Conservation (phyloP, 352 stramenopile species). For the Ophiocytium majus region DNA sequence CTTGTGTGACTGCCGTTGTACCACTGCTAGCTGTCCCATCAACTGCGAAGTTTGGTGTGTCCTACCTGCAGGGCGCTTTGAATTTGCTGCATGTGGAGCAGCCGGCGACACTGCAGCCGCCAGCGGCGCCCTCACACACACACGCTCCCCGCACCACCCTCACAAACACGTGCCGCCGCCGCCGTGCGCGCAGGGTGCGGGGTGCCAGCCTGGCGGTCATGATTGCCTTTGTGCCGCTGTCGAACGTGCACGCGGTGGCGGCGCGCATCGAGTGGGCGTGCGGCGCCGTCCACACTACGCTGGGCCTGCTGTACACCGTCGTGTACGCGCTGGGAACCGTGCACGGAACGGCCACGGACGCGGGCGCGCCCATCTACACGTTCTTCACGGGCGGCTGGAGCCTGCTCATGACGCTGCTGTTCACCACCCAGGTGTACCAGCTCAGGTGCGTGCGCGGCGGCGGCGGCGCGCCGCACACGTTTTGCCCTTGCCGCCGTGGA, state of each 20-base stretch:
- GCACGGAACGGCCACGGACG: slow-evolving; percentile 1
- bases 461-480: too few relatives aligned
- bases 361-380: slow-evolving; percentile 27
- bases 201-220: background rate
- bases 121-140: background rate
- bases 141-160: background rate
- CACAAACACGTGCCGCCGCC: background rate
- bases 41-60: too few relatives aligned
- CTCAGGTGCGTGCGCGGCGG: slow-evolving; percentile 43
- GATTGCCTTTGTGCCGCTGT: background rate
- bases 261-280: background rate
- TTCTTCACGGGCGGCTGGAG: slow-evolving; percentile 55
- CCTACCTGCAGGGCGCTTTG: background rate
- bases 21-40: too few relatives aligned
- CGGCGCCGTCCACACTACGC: background rate
- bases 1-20: too few relatives aligned
- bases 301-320: slow-evolving; percentile 32
- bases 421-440: slow-evolving; percentile 42
- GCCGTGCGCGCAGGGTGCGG: slow-evolving; percentile 1
- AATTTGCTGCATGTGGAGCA: background rate
- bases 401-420: slow-evolving; percentile 42
- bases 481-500: too few relatives aligned
- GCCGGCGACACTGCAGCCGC: background rate
- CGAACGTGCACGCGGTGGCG: background rate
- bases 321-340: slow-evolving; percentile 28